Conservation (phyloP, 148 eudicot species). For the Drosera capensis region DNA sequence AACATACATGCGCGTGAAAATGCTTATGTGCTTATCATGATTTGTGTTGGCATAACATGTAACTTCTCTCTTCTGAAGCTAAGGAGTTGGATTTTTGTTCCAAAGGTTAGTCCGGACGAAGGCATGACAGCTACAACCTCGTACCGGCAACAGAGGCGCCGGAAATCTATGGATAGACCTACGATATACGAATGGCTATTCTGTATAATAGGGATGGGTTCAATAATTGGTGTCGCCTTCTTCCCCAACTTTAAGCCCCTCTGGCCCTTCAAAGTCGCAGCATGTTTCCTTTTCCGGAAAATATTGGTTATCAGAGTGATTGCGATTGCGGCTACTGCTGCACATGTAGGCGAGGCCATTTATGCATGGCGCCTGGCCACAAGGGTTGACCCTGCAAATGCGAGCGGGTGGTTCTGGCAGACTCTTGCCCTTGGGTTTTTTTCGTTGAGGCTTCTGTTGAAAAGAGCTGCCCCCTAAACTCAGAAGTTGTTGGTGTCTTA, state of each 20-base stretch:
- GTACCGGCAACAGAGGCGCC: slow-evolving; percentile 59
- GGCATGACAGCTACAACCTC: slow-evolving; percentile 75
- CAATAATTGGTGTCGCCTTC: slow-evolving; percentile 42
- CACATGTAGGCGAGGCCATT: slow-evolving; percentile 49
- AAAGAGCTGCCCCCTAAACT: too few species aligned
- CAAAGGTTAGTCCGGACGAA: slow-evolving; percentile 51
- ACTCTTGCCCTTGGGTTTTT: slow-evolving; percentile 43
- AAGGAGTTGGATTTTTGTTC: slow-evolving; percentile 64
- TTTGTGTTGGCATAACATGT: slow-evolving; percentile 62
- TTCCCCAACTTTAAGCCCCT: slow-evolving; percentile 54
- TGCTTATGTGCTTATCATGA: background rate
- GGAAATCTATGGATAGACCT: slow-evolving; percentile 61
- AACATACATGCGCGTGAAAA: too few species aligned
- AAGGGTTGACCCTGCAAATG: slow-evolving; percentile 58
- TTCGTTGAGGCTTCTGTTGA: slow-evolving; percentile 45
- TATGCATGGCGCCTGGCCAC: slow-evolving; percentile 71
- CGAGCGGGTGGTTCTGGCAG: slow-evolving; percentile 76
- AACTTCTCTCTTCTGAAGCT: slow-evolving; percentile 76
- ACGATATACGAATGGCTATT: slow-evolving; percentile 60
- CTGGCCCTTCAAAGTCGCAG: slow-evolving; percentile 24
- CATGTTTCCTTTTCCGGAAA: slow-evolving; percentile 42
- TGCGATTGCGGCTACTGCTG: slow-evolving; percentile 16
- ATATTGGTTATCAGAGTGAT: slow-evolving; percentile 17
- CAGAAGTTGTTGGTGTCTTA: too few species aligned
- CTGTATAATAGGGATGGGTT: slow-evolving; percentile 37